These are phyloP conservation scores for Penicilliopsis zonata DNA, from an alignment of 495 filamentous ascomycete species.

Conservation along the genomic window DNA sequence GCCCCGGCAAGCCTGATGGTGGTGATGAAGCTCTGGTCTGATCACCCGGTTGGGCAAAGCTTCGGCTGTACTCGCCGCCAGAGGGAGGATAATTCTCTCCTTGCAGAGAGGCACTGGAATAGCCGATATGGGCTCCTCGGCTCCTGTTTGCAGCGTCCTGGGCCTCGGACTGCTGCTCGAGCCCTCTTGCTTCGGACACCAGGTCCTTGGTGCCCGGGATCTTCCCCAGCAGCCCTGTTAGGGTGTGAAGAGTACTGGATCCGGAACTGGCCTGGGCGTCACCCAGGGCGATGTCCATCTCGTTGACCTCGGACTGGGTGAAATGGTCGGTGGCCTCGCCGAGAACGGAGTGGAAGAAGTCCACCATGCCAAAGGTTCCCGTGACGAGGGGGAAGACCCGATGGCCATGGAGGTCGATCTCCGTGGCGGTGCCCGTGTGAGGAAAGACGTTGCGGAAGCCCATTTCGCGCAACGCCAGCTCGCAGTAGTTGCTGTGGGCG, in stretches of 20 bases:
- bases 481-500: conserved; percentile 90
- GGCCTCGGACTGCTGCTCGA: conserved; percentile 63
- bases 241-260: conserved; percentile 34
- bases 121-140: conserved; percentile 19
- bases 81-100: too few relatives aligned
- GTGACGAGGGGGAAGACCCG: conserved; percentile 81
- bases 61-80: conserved; percentile 5
- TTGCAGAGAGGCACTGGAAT: too few relatives aligned
- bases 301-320: conserved; percentile 86
- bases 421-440: conserved; percentile 63
- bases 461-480: conserved; percentile 77
- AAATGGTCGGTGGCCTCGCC: conserved; percentile 94
- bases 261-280: conserved; percentile 41
- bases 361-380: conserved; percentile 83
- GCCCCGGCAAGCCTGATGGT: conserved; percentile 45
- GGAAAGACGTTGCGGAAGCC: conserved; percentile 74
- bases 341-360: conserved; percentile 94
- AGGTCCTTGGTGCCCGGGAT: conserved; percentile 70
- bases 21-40: conserved; percentile 5
- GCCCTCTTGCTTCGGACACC: conserved; percentile 59
- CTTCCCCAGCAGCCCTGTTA: conserved; percentile 63
- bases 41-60: conserved; percentile 5
- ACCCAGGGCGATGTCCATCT: conserved; percentile 66
- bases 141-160: conserved; percentile 54
- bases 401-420: conserved; percentile 62